phyloP scores from a whole-genome alignment of 108 stramenopile species.

The Asterionellopsis glacialis region DNA sequence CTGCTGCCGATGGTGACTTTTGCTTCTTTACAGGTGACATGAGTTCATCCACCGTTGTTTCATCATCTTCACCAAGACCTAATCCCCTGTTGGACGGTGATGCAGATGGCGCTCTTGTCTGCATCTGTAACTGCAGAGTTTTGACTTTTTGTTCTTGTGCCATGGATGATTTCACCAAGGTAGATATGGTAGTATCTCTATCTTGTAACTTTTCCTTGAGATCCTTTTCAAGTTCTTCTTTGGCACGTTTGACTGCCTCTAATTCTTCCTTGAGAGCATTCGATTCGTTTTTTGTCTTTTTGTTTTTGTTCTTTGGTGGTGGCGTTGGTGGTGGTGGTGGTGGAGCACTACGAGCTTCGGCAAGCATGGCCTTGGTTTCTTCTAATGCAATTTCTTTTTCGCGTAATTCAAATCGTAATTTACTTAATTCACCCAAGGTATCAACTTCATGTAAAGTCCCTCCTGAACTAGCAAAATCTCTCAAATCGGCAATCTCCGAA shows the following conservation, averaged over 20 bases:
- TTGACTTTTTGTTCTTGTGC: constrained; percentile 48
- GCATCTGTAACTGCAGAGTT: constrained; percentile 15
- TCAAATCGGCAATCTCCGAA: neutral
- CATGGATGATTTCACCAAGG: constrained; percentile 59
- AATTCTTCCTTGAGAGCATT: neutral
- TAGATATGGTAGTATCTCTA: constrained; percentile 69
- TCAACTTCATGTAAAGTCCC: neutral
- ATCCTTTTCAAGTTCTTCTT: constrained; percentile 1
- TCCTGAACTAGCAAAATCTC: neutral
- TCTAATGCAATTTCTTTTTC: constrained; percentile 28
- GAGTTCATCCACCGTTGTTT: constrained; percentile 13
- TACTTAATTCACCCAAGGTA: neutral
- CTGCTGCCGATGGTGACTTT: constrained; percentile 22
- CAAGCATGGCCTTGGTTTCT: neutral
- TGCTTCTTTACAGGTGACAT: constrained; percentile 27
- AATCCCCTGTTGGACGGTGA: no score
- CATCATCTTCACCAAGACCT: constrained; percentile 16
- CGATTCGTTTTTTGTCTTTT: neutral
- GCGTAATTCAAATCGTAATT: constrained; percentile 19
- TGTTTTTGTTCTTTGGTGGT: constrained; percentile 1
- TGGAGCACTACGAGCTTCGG: neutral
- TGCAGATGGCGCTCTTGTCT: no score
- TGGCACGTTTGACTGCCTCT: no score
- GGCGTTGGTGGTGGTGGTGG: neutral
- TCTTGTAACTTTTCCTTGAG: constrained; percentile 49